These are phyloP conservation scores for Metschnikowia shivogae DNA, from an alignment of 805 yeast species.

Conservation along the genomic window DNA sequence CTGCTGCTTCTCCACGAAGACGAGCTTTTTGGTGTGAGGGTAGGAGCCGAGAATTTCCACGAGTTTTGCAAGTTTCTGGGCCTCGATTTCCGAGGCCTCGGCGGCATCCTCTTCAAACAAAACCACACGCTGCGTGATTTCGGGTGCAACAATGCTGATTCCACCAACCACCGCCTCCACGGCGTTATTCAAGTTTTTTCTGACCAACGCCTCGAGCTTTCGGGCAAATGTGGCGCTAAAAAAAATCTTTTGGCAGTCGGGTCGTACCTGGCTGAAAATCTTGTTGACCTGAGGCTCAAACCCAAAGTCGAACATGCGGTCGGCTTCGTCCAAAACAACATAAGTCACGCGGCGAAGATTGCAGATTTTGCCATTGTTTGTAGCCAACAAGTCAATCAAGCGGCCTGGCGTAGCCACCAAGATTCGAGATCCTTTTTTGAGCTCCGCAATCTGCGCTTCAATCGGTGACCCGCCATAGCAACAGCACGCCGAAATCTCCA, in stretches of 20 bases:
- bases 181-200: constrained; percentile 58
- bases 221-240: constrained; percentile 93
- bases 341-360: constrained; percentile 68
- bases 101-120: constrained; percentile 46
- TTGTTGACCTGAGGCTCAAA: constrained; percentile 93
- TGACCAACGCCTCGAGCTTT: constrained; percentile 72
- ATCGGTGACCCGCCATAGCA: constrained; percentile 91
- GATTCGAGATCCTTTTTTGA: constrained; percentile 74
- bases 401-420: constrained; percentile 95
- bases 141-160: constrained; percentile 74
- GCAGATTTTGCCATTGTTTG: constrained; percentile 74
- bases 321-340: constrained; percentile 93
- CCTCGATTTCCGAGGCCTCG: constrained; percentile 2
- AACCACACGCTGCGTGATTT: constrained; percentile 68
- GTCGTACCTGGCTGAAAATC: constrained; percentile 70
- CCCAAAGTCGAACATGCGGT: constrained; percentile 94
- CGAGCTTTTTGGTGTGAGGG: constrained; percentile 51
- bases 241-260: constrained; percentile 82
- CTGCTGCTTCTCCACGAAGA: constrained; percentile 88
- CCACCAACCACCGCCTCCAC: constrained; percentile 78
- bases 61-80: constrained; percentile 50
- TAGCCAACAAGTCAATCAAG: constrained; percentile 79
- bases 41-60: constrained; percentile 52
- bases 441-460: constrained; percentile 72
- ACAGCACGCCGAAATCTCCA: constrained; percentile 57